A percentile compares a stretch with the other conserved stretches of the same genome.
These are phyloP conservation scores for Neonectria punicea DNA, from an alignment of 2,329 filamentous ascomycete genomes.

Conservation along the genomic window DNA sequence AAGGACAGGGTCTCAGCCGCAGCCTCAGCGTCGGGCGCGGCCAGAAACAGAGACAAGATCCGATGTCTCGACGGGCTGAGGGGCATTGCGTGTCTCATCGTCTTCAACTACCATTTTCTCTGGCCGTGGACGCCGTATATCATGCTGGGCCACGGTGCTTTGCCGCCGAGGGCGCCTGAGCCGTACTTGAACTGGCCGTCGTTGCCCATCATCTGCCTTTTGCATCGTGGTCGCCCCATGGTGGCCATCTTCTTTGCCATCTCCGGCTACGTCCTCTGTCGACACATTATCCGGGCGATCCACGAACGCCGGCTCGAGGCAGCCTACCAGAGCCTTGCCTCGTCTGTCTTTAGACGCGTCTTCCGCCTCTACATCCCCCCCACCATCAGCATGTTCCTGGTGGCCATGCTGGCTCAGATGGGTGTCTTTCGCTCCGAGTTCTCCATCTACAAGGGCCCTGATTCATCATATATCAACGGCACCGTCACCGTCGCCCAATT, in stretches of 20 bases:
- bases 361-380: constrained; percentile 54
- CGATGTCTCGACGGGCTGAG: constrained; percentile 53
- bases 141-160: constrained; percentile 53
- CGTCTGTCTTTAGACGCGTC: constrained; percentile 50
- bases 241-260: constrained; percentile 57
- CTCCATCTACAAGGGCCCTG: constrained; percentile 50
- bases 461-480: constrained; percentile 53
- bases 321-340: constrained; percentile 51
- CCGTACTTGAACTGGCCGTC: constrained; percentile 47
- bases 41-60: constrained; percentile 48
- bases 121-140: constrained; percentile 54
- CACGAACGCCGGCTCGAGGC: constrained; percentile 49
- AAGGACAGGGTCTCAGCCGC: neutral
- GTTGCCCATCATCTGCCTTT: constrained; percentile 53
- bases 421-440: constrained; percentile 50
- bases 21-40: constrained; percentile 12
- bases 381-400: constrained; percentile 53
- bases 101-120: constrained; percentile 56
- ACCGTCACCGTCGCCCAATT: constrained; percentile 45
- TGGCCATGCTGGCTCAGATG: constrained; percentile 51
- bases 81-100: constrained; percentile 54
- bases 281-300: constrained; percentile 51
- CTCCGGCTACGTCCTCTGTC: constrained; percentile 54
- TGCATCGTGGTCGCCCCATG: constrained; percentile 54
- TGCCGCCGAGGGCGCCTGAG: constrained; percentile 49